Evolutionary conservation across 2,329 filamentous ascomycete genomes (phyloP), one percentile per base, ranked within the genome.

Genomic region (Phoma sp.): DNA sequence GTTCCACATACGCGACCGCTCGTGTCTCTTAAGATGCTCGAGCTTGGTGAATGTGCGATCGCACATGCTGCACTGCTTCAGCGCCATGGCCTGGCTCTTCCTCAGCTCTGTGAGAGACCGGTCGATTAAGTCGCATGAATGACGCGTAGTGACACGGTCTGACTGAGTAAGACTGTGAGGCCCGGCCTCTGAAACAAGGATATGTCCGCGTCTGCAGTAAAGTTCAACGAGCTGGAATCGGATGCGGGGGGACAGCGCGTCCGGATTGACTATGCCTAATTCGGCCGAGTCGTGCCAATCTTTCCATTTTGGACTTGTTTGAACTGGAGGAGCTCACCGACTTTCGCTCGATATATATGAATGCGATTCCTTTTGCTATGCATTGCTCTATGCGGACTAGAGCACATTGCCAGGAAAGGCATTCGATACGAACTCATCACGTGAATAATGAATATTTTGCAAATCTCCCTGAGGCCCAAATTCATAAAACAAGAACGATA

Each of bases 21-120:
- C 80, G 67, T 83, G 81, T 37, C 81, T 77, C 65, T 82, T 82
- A 62, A 81, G 79, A 69, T 83, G 81, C 64, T 83, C 81, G 40
- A 64, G 80, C 69, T 83, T 83, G 57, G 80, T 82, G 72, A 83
- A 83, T 57, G 78, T 79, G 58, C 80, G 78, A 58, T 82, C 81
- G 74, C 81, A 83, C 65, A 72, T 65, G 59, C 70, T 73, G 66
- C 72, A 75, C 61, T 74, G 72, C 48, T 75, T 75, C 60, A 75
- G 56, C 61, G 72, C 69, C 72, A 75, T 74, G 50, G 52, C 46
- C 52, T 36, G 46, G 41, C 47, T 55, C 41, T 55, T 50, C 50
- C 37, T 55, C 46, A 37, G 52, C 52, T 55, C 52, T 55, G 46
- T 50, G 52, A 55, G 52, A 46, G 22, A 46, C 30, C 36, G 18